Percentiles rank a stretch among this genome's conserved stretches.
Evolutionary conservation across 2,329 filamentous ascomycete genomes (phyloP).

Genomic region (Meredithiella fracta): DNA sequence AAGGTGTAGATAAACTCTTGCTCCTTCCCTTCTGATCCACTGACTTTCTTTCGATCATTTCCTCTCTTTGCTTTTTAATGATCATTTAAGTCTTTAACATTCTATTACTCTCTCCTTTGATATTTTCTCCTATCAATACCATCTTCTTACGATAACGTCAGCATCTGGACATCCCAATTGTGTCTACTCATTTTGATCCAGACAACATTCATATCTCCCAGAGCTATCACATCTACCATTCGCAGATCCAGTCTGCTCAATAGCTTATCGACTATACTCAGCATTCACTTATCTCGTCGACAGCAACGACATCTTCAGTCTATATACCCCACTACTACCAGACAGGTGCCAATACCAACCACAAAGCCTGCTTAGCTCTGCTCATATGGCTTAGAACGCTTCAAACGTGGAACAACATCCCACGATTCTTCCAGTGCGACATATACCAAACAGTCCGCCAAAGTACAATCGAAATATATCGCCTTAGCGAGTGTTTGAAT

Average conservation of each 20-base stretch:
- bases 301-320: not conserved
- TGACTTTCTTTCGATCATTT: slow-evolving; percentile 1
- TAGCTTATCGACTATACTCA: not conserved
- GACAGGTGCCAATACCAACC: not conserved
- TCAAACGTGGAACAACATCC: not conserved
- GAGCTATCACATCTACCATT: not conserved
- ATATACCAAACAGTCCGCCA: not conserved
- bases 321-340: not conserved
- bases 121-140: not conserved
- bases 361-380: not conserved
- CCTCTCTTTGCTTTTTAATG: not conserved
- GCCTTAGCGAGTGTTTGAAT: not conserved
- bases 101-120: not conserved
- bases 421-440: not conserved
- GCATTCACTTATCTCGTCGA: not conserved
- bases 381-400: slow-evolving; percentile 3
- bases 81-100: not conserved
- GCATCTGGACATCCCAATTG: not conserved
- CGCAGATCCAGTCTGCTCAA: not conserved
- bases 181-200: not conserved
- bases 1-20: not conserved
- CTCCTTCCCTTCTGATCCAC: not conserved
- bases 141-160: not conserved
- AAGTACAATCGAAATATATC: not conserved
- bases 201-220: not conserved